Conservation (phyloP, 2,329 filamentous ascomycete species). For the Aspergillus sp. region DNA sequence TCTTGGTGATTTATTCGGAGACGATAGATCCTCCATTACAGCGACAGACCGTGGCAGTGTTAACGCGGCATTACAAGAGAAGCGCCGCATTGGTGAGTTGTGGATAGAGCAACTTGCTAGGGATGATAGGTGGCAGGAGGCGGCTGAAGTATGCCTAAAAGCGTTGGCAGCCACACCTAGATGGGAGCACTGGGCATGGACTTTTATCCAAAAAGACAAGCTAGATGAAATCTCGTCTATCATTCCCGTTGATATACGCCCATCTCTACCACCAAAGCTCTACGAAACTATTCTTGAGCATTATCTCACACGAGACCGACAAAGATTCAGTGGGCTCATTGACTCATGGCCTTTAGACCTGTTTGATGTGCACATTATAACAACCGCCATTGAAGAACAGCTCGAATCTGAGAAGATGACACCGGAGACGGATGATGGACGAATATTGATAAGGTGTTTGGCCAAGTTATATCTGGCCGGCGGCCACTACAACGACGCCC, state of each 20-base stretch:
- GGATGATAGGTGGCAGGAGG: slow-evolving; percentile 70
- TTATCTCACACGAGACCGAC: slow-evolving; percentile 77
- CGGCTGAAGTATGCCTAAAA: slow-evolving; percentile 77
- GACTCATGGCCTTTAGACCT: slow-evolving; percentile 82
- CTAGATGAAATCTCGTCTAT: slow-evolving; percentile 87
- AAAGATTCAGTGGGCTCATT: slow-evolving; percentile 73
- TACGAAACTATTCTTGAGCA: slow-evolving; percentile 89
- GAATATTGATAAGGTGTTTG: slow-evolving; percentile 80
- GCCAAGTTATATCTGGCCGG: slow-evolving; percentile 81
- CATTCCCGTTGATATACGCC: slow-evolving; percentile 76
- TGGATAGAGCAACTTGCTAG: slow-evolving; percentile 88
- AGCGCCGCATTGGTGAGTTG: slow-evolving; percentile 83
- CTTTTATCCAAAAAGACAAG: slow-evolving; percentile 79
- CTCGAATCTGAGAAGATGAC: slow-evolving; percentile 72
- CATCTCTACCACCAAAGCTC: slow-evolving; percentile 74
- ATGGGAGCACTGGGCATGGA: slow-evolving; percentile 97
- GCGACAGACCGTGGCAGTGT: slow-evolving; percentile 59
- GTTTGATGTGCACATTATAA: slow-evolving; percentile 75
- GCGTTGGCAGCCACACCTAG: slow-evolving; percentile 75
- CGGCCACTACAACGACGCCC: slow-evolving; percentile 76
- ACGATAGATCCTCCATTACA: slow-evolving; percentile 66
- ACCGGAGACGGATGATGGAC: slow-evolving; percentile 83
- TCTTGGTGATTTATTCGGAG: slow-evolving; percentile 68
- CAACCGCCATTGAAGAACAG: slow-evolving; percentile 77
- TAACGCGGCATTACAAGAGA: slow-evolving; percentile 77